These are phyloP conservation scores for Ustilago trichophora DNA, from an alignment of 1,284 basidiomycete species.

Conservation along the genomic window DNA sequence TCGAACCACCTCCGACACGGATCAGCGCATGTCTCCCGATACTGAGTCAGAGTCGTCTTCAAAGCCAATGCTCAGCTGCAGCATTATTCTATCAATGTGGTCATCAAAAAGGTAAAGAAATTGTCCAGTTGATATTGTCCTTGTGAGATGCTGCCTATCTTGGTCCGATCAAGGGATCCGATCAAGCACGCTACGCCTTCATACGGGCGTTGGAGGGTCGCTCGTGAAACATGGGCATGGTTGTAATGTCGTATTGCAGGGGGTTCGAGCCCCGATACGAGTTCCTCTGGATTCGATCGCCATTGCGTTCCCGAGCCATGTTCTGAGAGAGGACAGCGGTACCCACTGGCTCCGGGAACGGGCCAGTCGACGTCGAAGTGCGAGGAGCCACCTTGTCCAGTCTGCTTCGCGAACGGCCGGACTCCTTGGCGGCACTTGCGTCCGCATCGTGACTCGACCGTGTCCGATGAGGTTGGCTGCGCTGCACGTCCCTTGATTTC, in stretches of 20 bases:
- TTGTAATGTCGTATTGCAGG: background rate
- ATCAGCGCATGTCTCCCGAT: no score
- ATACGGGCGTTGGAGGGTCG: constrained; percentile 3
- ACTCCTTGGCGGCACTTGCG: background rate
- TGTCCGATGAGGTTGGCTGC: constrained; percentile 13
- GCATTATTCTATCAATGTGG: no score
- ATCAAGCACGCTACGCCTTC: constrained; percentile 9
- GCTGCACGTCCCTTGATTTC: constrained; percentile 1
- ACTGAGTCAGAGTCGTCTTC: no score
- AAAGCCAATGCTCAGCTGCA: no score
- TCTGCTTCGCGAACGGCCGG: constrained; percentile 2
- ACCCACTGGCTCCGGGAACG: constrained; percentile 3
- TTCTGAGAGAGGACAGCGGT: constrained; percentile 7
- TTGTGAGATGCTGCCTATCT: background rate
- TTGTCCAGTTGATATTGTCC: background rate
- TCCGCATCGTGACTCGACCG: constrained; percentile 1
- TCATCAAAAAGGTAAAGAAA: no score
- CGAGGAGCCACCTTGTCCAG: constrained; percentile 5
- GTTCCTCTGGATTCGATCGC: constrained; percentile 4
- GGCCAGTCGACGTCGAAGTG: constrained; percentile 7
- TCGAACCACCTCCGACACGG: no score
- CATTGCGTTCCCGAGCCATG: constrained; percentile 5
- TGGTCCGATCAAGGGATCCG: no score
- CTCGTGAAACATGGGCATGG: background rate
- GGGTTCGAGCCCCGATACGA: background rate